Percentiles rank a stretch among this genome's conserved stretches.
Conservation (phyloP, 2,329 filamentous ascomycete genomes). For the Fusarium sp. region DNA sequence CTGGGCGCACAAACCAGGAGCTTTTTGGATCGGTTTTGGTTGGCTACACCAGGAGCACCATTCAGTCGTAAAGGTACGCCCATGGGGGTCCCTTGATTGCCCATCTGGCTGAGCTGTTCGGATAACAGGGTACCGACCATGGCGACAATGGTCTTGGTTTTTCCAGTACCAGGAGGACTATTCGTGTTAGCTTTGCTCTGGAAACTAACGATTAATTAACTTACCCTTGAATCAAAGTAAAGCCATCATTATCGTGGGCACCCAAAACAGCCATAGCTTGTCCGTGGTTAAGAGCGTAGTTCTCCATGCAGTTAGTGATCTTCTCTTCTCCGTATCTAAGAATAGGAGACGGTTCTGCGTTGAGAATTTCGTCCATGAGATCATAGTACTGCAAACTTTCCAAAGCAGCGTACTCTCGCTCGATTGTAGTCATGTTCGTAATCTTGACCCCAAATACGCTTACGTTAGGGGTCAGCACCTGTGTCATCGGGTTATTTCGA, state of each 20-base stretch:
- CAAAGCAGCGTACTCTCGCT: conserved; percentile 93
- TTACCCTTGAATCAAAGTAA: conserved; percentile 92
- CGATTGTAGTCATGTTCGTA: conserved; percentile 91
- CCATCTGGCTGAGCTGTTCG: conserved; percentile 52
- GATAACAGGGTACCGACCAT: conserved; percentile 85
- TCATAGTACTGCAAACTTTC: conserved; percentile 96
- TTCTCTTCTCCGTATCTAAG: conserved; percentile 82
- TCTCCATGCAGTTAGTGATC: conserved; percentile 74
- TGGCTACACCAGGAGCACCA: conserved; percentile 33
- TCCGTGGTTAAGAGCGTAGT: conserved; percentile 86
- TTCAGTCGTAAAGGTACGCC: conserved; percentile 47
- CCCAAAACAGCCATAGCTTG: conserved; percentile 93
- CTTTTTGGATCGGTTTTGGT: conserved; percentile 71
- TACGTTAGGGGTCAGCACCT: conserved; percentile 73
- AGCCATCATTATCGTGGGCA: conserved; percentile 94
- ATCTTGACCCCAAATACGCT: conserved; percentile 83
- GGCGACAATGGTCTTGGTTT: conserved; percentile 97
- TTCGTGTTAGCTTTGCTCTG: conserved; percentile 46
- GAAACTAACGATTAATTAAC: conserved; percentile 32
- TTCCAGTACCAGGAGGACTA: conserved; percentile 92
- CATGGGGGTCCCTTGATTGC: conserved; percentile 49
- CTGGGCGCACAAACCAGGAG: conserved; percentile 96
- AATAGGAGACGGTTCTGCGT: conserved; percentile 89
- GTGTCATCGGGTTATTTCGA: conserved; percentile 68
- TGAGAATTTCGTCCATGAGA: conserved; percentile 89